Percentiles rank a stretch among this genome's conserved stretches.
Evolutionary conservation across 1,284 basidiomycete species (phyloP).

Genomic region (Taiwanofungus camphoratus): DNA sequence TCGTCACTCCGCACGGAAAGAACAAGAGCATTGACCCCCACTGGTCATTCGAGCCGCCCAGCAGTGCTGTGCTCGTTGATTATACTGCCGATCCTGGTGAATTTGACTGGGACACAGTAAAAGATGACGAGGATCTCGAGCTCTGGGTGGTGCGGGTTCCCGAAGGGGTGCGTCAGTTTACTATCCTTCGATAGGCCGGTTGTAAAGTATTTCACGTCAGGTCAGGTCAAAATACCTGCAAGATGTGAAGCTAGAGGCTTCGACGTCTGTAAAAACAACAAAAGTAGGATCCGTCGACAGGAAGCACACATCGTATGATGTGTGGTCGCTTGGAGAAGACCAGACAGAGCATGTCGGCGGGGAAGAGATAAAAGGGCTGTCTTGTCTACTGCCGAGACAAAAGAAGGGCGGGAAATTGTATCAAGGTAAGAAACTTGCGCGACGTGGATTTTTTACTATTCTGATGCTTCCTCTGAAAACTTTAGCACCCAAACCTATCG

Average conservation of each 20-base stretch:
- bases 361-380: slow-evolving; percentile 56
- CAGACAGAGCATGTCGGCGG: slow-evolving; percentile 39
- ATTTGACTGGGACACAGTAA: slow-evolving; percentile 64
- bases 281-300: slow-evolving; percentile 42
- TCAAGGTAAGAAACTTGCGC: slow-evolving; percentile 36
- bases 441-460: slow-evolving; percentile 1
- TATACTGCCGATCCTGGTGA: slow-evolving; percentile 40
- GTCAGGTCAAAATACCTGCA: slow-evolving; percentile 60
- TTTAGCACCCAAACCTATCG: slow-evolving; percentile 51
- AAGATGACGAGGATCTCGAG: slow-evolving; percentile 55
- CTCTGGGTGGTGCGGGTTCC: slow-evolving; percentile 68
- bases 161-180: slow-evolving; percentile 44
- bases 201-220: too few species aligned
- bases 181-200: not conserved
- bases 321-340: slow-evolving; percentile 54
- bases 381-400: slow-evolving; percentile 58
- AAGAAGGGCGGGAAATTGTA: slow-evolving; percentile 55
- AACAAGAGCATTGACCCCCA: slow-evolving; percentile 49
- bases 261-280: slow-evolving; percentile 30
- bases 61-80: slow-evolving; percentile 39
- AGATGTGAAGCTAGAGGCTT: slow-evolving; percentile 40
- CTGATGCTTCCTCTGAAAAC: not conserved
- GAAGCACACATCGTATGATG: slow-evolving; percentile 52
- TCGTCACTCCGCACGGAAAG: slow-evolving; percentile 18
- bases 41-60: slow-evolving; percentile 52